Evolutionary conservation across 1,139 yeast species (phyloP).

Genomic region (Saccharomyces pastorianus): DNA sequence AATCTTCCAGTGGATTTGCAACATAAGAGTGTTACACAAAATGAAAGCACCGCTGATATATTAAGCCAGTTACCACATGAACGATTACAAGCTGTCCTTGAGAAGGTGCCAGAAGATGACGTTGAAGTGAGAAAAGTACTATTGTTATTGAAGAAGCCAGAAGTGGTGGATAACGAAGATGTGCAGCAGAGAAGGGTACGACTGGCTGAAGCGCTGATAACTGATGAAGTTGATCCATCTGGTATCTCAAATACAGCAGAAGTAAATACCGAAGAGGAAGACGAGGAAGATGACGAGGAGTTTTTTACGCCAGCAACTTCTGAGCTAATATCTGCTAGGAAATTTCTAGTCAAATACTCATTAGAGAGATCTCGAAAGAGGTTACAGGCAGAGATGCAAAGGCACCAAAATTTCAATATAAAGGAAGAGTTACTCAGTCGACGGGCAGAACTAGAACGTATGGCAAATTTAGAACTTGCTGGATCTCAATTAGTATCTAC

Average conservation of each 20-base stretch:
- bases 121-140: not conserved
- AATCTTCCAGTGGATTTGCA: not conserved
- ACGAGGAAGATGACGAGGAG: constrained; percentile 55
- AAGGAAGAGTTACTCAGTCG: constrained; percentile 39
- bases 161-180: constrained; percentile 54
- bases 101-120: not conserved
- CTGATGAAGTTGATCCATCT: constrained; percentile 15
- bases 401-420: constrained; percentile 12
- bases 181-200: constrained; percentile 54
- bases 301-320: constrained; percentile 75
- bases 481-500: constrained; percentile 68
- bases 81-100: not conserved
- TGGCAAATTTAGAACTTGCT: constrained; percentile 39
- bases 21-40: not conserved
- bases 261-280: too few relatives aligned
- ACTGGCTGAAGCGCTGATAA: constrained; percentile 37
- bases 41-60: not conserved
- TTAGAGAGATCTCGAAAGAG: constrained; percentile 41
- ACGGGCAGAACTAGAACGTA: constrained; percentile 36
- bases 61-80: not conserved
- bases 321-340: constrained; percentile 49
- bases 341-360: constrained; percentile 45
- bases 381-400: constrained; percentile 29
- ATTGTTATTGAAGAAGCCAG: too few relatives aligned
- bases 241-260: too few relatives aligned